Conservation (phyloP, 768 basidiomycete genomes). For the Polyporus arcularius region DNA sequence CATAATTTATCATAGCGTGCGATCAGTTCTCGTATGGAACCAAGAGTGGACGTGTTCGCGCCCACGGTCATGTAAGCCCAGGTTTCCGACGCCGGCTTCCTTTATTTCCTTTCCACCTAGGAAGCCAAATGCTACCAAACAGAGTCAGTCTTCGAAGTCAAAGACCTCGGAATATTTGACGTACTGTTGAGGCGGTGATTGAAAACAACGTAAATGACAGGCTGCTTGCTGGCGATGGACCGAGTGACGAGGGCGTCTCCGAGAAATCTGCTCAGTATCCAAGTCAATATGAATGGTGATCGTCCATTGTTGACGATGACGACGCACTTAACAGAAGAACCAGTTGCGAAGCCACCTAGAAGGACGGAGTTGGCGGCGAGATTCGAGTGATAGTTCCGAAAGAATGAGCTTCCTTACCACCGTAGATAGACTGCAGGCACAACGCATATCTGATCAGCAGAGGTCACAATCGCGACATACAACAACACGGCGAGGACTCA, state of each 20-base stretch:
- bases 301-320: neutral
- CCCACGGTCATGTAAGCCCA: conserved; percentile 51
- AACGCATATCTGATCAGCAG: neutral
- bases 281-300: neutral
- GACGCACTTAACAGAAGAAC: neutral
- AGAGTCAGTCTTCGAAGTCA: neutral
- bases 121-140: conserved; percentile 39
- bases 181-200: conserved; percentile 36
- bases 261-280: conserved; percentile 40
- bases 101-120: conserved; percentile 40
- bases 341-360: neutral
- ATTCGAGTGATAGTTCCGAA: too few relatives aligned
- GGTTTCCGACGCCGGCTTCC: conserved; percentile 40
- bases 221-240: conserved; percentile 37
- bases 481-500: conserved; percentile 29
- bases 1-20: too few relatives aligned
- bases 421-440: neutral
- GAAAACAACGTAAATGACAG: conserved; percentile 27
- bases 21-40: too few relatives aligned
- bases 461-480: neutral
- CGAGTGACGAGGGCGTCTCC: conserved; percentile 38
- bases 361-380: neutral
- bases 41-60: neutral
- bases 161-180: neutral
- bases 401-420: neutral